Conservation (phyloP, 495 filamentous ascomycete genomes). For the Xylaria curta region DNA sequence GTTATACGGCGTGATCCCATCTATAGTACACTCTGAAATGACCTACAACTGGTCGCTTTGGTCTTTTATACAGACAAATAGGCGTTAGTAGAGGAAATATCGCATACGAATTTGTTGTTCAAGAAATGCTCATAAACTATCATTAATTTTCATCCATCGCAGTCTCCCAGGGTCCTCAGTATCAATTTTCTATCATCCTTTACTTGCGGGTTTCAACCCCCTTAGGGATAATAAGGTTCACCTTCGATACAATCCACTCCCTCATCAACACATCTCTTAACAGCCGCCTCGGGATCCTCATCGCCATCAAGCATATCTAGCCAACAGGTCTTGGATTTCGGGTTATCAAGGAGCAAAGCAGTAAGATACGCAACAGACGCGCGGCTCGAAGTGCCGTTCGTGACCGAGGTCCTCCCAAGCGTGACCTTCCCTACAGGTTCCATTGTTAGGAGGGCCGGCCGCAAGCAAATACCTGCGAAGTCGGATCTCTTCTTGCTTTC, state of each 20-base stretch:
- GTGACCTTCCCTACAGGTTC: constrained; percentile 66
- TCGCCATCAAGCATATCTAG: constrained; percentile 59
- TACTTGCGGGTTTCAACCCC: not conserved
- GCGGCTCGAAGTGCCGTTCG: constrained; percentile 63
- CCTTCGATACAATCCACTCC: constrained; percentile 70
- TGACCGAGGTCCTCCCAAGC: constrained; percentile 65
- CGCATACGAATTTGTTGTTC: not conserved
- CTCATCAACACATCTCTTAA: constrained; percentile 67
- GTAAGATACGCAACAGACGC: constrained; percentile 74
- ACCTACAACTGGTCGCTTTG: not conserved
- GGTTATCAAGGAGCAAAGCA: constrained; percentile 66
- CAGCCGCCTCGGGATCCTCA: constrained; percentile 64
- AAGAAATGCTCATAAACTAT: not conserved
- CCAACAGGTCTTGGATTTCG: constrained; percentile 54
- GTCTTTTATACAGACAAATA: not conserved
- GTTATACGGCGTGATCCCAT: not conserved
- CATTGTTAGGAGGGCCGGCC: constrained; percentile 70
- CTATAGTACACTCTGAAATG: not conserved
- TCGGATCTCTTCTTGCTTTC: constrained; percentile 49
- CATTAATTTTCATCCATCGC: not conserved
- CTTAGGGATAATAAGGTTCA: constrained; percentile 48
- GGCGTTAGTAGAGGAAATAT: not conserved
- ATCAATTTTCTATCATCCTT: not conserved
- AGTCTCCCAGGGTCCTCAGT: not conserved
- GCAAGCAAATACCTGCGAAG: constrained; percentile 71